Percentiles rank a stretch among this genome's conserved stretches.
These are phyloP conservation scores for Rhinocladiella mackenziei DNA, from an alignment of 2,329 filamentous ascomycete species.

Conservation along the genomic window DNA sequence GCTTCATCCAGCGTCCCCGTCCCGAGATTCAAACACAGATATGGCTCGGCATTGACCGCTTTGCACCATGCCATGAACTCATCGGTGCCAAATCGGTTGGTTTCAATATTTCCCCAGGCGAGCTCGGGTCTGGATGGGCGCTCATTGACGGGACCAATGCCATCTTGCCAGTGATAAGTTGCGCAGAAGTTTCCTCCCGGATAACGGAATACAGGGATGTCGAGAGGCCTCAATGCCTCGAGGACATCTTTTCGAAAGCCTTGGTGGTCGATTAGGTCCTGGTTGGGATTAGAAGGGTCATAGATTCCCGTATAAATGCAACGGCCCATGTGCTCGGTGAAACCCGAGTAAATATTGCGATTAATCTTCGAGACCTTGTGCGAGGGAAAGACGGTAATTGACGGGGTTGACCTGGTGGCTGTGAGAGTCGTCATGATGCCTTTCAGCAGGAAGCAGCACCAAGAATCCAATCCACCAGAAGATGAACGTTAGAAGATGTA, in stretches of 20 bases:
- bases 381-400: constrained; percentile 61
- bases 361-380: constrained; percentile 70
- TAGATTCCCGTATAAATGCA: constrained; percentile 87
- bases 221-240: constrained; percentile 66
- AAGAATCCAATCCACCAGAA: background rate
- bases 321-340: constrained; percentile 87
- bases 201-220: constrained; percentile 66
- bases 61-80: constrained; percentile 82
- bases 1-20: constrained; percentile 55
- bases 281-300: constrained; percentile 62
- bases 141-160: constrained; percentile 67
- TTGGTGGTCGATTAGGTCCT: constrained; percentile 61
- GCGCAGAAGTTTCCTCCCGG: constrained; percentile 81
- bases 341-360: constrained; percentile 77
- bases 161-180: constrained; percentile 82
- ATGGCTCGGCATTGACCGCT: constrained; percentile 69
- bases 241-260: constrained; percentile 79
- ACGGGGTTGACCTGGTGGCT: constrained; percentile 54
- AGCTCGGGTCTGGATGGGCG: constrained; percentile 68
- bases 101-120: constrained; percentile 69
- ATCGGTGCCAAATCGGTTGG: constrained; percentile 77
- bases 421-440: constrained; percentile 68
- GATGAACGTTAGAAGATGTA: background rate
- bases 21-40: constrained; percentile 75
- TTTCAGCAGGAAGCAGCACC: too few species aligned